A percentile compares a stretch with the other conserved stretches of the same genome.
Evolutionary conservation across 2,329 filamentous ascomycete genomes (phyloP).

Genomic region (Ophiocordyceps unilateralis): DNA sequence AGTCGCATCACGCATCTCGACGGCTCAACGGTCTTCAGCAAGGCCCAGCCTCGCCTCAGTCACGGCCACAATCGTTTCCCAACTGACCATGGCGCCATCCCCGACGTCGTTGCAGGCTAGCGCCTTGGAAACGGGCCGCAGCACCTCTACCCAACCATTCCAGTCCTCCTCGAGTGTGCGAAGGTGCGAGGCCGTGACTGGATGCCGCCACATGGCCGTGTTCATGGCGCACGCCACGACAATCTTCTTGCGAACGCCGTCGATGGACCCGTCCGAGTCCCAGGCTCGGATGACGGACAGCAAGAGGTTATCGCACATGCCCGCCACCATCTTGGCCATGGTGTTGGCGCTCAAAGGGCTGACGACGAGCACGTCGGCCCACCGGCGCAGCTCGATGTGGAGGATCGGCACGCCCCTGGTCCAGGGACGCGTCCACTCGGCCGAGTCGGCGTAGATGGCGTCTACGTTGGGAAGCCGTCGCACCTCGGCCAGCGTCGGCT

Average conservation of each 20-base stretch:
- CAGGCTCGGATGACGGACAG: conserved; percentile 66
- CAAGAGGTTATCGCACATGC: conserved; percentile 63
- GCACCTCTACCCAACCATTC: conserved; percentile 50
- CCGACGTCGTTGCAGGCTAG: conserved; percentile 77
- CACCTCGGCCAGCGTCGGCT: conserved; percentile 49
- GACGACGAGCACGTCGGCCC: conserved; percentile 65
- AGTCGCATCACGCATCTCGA: neutral
- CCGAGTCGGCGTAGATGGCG: conserved; percentile 63
- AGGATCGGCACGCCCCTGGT: conserved; percentile 61
- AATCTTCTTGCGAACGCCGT: conserved; percentile 41
- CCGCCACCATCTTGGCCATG: conserved; percentile 66
- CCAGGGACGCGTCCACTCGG: conserved; percentile 74
- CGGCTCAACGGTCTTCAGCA: neutral
- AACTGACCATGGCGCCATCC: conserved; percentile 67
- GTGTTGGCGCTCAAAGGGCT: conserved; percentile 73
- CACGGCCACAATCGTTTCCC: conserved; percentile 52
- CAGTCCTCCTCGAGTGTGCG: conserved; percentile 56
- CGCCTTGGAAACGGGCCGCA: conserved; percentile 56
- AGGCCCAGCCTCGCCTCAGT: conserved; percentile 36
- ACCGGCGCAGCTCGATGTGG: conserved; percentile 72
- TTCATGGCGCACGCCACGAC: conserved; percentile 77
- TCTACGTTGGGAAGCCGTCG: conserved; percentile 53
- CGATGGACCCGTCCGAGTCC: conserved; percentile 55
- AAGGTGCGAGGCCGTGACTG: conserved; percentile 59
- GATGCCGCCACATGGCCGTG: conserved; percentile 77